Evolutionary conservation across 805 yeast species (phyloP).

Genomic region (Scheffersomyces stipitis): DNA sequence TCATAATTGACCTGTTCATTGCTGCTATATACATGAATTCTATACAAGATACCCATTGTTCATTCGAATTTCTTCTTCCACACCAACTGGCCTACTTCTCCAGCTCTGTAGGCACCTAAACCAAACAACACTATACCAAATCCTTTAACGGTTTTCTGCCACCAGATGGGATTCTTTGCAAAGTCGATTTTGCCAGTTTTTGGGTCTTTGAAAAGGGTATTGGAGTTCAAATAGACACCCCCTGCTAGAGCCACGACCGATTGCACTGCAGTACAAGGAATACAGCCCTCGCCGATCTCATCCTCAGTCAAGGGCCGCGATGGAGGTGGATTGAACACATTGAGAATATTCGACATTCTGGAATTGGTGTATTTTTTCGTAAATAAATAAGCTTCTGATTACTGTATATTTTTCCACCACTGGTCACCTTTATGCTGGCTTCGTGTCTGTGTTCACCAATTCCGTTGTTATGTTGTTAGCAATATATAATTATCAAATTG

Average conservation of each 20-base stretch:
- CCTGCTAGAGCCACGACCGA: slow-evolving; percentile 56
- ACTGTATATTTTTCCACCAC: too few relatives aligned
- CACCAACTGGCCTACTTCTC: slow-evolving; percentile 44
- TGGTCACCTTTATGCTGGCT: too few relatives aligned
- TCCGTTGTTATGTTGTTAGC: too few relatives aligned
- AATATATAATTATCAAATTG: too few relatives aligned
- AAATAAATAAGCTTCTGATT: too few relatives aligned
- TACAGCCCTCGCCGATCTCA: slow-evolving; percentile 52
- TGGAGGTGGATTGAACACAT: slow-evolving; percentile 53
- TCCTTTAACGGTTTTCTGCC: slow-evolving; percentile 54
- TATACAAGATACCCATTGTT: not conserved
- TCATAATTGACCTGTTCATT: not conserved
- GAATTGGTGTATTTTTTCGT: too few relatives aligned
- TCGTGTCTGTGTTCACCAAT: too few relatives aligned
- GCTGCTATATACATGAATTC: not conserved
- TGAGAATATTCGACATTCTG: slow-evolving; percentile 50
- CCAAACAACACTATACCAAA: slow-evolving; percentile 55
- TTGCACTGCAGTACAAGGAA: slow-evolving; percentile 69
- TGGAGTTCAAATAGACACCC: slow-evolving; percentile 62
- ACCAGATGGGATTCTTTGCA: slow-evolving; percentile 53
- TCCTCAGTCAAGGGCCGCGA: slow-evolving; percentile 40
- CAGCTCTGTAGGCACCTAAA: slow-evolving; percentile 62
- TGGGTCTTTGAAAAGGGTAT: slow-evolving; percentile 51
- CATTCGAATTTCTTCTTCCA: slow-evolving; percentile 4
- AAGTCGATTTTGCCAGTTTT: slow-evolving; percentile 37